phyloP scores from a whole-genome alignment of 129 eudicot species.

The Arctium minus region DNA sequence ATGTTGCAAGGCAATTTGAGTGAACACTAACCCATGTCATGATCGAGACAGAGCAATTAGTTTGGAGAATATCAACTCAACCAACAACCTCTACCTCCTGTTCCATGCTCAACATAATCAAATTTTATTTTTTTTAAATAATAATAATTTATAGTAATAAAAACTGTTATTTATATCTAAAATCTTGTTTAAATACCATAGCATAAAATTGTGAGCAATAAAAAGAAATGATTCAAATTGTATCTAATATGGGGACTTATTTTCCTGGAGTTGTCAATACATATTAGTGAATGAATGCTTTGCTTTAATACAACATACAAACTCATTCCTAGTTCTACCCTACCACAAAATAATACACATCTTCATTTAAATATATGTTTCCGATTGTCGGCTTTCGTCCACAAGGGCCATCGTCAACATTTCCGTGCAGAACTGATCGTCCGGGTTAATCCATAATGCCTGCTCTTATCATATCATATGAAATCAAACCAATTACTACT shows the following conservation, averaged over 20 bases:
- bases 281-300: constrained; percentile 4
- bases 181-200: neutral
- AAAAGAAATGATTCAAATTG: neutral
- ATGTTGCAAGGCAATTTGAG: no score
- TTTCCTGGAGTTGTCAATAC: neutral
- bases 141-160: no score
- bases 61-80: neutral
- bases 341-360: constrained; percentile 5
- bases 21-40: no score
- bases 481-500: neutral
- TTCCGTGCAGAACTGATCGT: constrained; percentile 91
- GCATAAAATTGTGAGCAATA: neutral
- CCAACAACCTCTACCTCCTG: neutral
- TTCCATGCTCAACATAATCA: neutral
- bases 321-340: neutral
- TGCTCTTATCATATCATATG: constrained; percentile 10
- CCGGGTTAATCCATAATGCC: constrained; percentile 92
- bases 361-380: neutral
- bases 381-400: constrained; percentile 59
- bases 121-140: no score
- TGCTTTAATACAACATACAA: constrained; percentile 11
- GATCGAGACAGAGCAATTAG: no score
- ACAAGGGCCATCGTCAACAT: constrained; percentile 81
- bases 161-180: neutral
- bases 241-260: neutral